Percentiles rank a stretch among this genome's conserved stretches.
Conservation (phyloP, 805 yeast genomes). For the Candida arabinofermentans region DNA sequence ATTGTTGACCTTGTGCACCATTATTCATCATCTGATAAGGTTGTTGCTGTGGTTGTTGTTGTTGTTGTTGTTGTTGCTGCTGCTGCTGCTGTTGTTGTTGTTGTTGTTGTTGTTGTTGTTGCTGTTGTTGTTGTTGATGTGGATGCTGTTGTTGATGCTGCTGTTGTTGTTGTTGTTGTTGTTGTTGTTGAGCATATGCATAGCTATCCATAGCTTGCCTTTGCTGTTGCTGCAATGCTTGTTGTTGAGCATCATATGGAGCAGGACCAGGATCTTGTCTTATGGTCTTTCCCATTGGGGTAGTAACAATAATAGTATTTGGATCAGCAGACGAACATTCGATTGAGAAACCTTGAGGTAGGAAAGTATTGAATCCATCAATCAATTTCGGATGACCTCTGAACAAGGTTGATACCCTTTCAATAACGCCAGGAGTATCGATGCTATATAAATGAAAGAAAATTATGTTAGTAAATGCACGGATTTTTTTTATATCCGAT, state of each 20-base stretch:
- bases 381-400: slow-evolving; percentile 91
- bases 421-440: slow-evolving; percentile 98
- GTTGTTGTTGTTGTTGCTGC: slow-evolving; percentile 4
- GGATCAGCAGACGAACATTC: slow-evolving; percentile 94
- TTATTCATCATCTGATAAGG: slow-evolving; percentile 17
- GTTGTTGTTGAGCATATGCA: slow-evolving; percentile 9
- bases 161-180: slow-evolving; percentile 11
- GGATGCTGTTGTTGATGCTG: slow-evolving; percentile 9
- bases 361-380: slow-evolving; percentile 95
- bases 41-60: slow-evolving; percentile 5
- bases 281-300: slow-evolving; percentile 88
- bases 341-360: slow-evolving; percentile 94
- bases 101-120: slow-evolving; percentile 7
- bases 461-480: slow-evolving; percentile 18
- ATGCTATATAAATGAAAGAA: slow-evolving; percentile 40
- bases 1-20: slow-evolving; percentile 12
- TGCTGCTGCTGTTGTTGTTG: slow-evolving; percentile 11
- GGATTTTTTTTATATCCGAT: background rate
- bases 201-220: slow-evolving; percentile 5
- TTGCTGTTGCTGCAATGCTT: slow-evolving; percentile 23
- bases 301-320: slow-evolving; percentile 87
- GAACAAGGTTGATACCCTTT: slow-evolving; percentile 85
- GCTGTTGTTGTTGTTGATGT: slow-evolving; percentile 4
- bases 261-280: slow-evolving; percentile 50
- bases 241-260: slow-evolving; percentile 27